phyloP scores from a whole-genome alignment of 2,329 filamentous ascomycete genomes.

The Penicillium griseofulvum region DNA sequence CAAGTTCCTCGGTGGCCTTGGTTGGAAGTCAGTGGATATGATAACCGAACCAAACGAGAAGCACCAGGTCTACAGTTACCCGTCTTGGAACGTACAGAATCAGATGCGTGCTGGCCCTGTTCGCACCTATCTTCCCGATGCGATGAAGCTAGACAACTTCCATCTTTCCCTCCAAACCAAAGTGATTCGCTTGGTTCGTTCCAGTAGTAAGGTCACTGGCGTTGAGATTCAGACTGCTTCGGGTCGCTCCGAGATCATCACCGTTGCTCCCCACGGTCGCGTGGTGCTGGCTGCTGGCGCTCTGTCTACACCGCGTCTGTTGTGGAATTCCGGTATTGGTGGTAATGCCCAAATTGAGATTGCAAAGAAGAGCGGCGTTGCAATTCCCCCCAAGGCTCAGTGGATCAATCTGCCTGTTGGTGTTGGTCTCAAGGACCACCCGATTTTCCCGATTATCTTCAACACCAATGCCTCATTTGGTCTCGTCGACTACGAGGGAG shows the following conservation, averaged over 20 bases:
- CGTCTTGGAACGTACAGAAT: constrained; percentile 65
- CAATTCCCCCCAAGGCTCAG: constrained; percentile 42
- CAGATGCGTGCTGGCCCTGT: constrained; percentile 69
- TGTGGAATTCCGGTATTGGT: constrained; percentile 69
- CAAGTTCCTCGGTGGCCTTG: constrained; percentile 56
- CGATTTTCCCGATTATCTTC: constrained; percentile 23
- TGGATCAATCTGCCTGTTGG: constrained; percentile 56
- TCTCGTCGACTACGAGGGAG: constrained; percentile 15
- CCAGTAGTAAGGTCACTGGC: constrained; percentile 61
- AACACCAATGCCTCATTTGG: constrained; percentile 21
- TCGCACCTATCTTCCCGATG: constrained; percentile 67
- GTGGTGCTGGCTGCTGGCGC: constrained; percentile 68
- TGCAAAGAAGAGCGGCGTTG: constrained; percentile 45
- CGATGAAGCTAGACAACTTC: constrained; percentile 62
- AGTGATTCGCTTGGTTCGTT: constrained; percentile 65
- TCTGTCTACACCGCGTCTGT: constrained; percentile 67
- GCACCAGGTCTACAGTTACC: constrained; percentile 63
- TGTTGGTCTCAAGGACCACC: constrained; percentile 48
- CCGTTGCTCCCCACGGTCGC: constrained; percentile 59
- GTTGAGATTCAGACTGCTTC: constrained; percentile 26
- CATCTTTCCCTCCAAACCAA: constrained; percentile 64
- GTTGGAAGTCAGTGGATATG: constrained; percentile 63
- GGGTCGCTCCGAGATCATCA: constrained; percentile 58
- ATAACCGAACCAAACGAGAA: constrained; percentile 61
- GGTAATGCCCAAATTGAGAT: constrained; percentile 50